Evolutionary conservation across 331 rosid genomes (phyloP).

Genomic region (Prunus yedoensis): DNA sequence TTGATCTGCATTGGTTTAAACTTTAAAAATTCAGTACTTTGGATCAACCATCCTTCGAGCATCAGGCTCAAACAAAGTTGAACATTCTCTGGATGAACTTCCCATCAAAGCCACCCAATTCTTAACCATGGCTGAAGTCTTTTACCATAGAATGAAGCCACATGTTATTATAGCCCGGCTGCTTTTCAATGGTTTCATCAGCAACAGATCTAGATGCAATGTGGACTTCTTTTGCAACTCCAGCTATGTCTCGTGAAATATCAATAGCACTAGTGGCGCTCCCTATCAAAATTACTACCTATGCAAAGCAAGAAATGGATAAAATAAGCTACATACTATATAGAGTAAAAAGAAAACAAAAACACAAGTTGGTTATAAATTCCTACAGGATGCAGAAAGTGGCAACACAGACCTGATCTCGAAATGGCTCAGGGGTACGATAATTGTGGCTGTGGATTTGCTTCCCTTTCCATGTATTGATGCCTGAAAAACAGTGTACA

Average conservation of each 20-base stretch:
- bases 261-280: constrained; percentile 58
- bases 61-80: not conserved
- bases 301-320: not conserved
- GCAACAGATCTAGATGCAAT: constrained; percentile 49
- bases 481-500: constrained; percentile 46
- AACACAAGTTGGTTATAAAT: not conserved
- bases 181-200: constrained; percentile 32
- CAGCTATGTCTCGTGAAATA: constrained; percentile 58
- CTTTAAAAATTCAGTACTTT: not conserved
- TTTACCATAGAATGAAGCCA: constrained; percentile 83
- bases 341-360: not conserved
- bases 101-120: not conserved
- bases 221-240: constrained; percentile 75
- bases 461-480: constrained; percentile 72
- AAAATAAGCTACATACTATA: not conserved
- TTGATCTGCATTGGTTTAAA: constrained; percentile 44
- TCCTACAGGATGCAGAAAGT: not conserved
- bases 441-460: constrained; percentile 90
- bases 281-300: constrained; percentile 74
- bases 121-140: not conserved
- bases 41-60: not conserved
- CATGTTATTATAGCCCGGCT: constrained; percentile 41
- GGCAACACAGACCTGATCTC: constrained; percentile 54
- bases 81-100: not conserved
- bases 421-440: constrained; percentile 68